phyloP scores from a whole-genome alignment of 352 stramenopile species.

The Thalassiosira oceanica region DNA sequence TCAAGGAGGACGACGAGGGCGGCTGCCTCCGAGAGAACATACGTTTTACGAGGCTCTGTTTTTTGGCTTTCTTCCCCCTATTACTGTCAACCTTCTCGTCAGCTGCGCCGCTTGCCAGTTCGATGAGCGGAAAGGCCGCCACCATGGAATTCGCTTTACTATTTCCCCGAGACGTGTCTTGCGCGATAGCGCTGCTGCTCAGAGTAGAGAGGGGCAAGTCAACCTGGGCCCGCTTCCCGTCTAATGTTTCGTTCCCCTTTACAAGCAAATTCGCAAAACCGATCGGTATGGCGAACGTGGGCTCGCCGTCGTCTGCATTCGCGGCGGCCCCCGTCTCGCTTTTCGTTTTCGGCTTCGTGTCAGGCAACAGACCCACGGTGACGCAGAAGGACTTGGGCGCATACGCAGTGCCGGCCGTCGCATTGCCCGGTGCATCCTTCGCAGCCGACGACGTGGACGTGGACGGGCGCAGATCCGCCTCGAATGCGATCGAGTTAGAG shows the following conservation, averaged over 20 bases:
- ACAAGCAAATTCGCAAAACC: slow-evolving; percentile 36
- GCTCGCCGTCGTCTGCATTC: slow-evolving; percentile 2
- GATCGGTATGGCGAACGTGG: slow-evolving; percentile 31
- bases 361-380: slow-evolving; percentile 27
- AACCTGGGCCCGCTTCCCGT: slow-evolving; percentile 25
- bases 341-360: slow-evolving; percentile 4
- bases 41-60: slow-evolving; percentile 31
- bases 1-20: neutral
- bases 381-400: slow-evolving; percentile 42
- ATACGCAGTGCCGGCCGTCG: slow-evolving; percentile 3
- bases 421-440: neutral
- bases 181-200: slow-evolving; percentile 15
- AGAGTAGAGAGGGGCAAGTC: slow-evolving; percentile 43
- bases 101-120: slow-evolving; percentile 9
- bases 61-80: slow-evolving; percentile 9
- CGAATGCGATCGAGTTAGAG: slow-evolving; percentile 32
- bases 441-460: neutral
- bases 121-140: slow-evolving; percentile 27
- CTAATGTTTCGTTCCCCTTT: slow-evolving; percentile 29
- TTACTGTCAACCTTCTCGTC: neutral
- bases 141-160: neutral
- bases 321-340: no score
- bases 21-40: slow-evolving; percentile 26
- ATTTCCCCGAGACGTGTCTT: slow-evolving; percentile 7
- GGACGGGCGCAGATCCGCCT: slow-evolving; percentile 31